Base-by-base conservation (phyloP, 1,284 basidiomycete species). In the Ceratobasidium sp. region DNA sequence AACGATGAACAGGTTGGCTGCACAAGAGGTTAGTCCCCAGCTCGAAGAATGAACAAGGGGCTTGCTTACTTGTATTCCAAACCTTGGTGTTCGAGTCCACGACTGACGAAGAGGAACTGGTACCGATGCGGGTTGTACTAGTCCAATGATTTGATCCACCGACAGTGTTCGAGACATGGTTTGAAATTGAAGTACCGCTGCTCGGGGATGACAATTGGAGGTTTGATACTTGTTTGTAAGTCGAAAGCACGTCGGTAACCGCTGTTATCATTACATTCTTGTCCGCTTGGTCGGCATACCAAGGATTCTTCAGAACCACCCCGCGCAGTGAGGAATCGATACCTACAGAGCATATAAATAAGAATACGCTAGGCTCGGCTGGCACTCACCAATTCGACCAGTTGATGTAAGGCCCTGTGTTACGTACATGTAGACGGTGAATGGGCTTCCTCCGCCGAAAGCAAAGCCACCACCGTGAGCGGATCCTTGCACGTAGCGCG, bases 51-150 rank as follows among this genome's bases (percentile, higher is more conserved):
- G n/a, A n/a, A n/a, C n/a, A 32, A 5, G 4, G 21, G 36, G 1
- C 4, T 18, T 23, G 77, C 77, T 88, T 88, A 79, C 87, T 82
- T 18, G 87, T 88, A 72, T 82, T 81, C 76, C 84, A 84, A 9
- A 89, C 87, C 77, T 87, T 86, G 21, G 83, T 80, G 77, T 88
- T 88, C 59, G 83, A 78, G 75, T 88, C 87, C 21, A 89, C 87
- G n/a, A 89, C 88, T 9, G 80, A 79, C 52, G 53, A 76, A 1
- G 79, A 76, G 6, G 81, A 69, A 75, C 74, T 79, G 12, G 81
- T 79, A 21, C 83, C 84, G 61, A 87, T 86, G 41, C 77, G 81
- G 73, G 83, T 83, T 23, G 86, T 84, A 9, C 87, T 87, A 18
- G 85, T 83, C 85, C 86, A 87, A 77, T 88, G 86, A 77, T 88